phyloP scores from a whole-genome alignment of 306 rosid species.

The Betula pendula region DNA sequence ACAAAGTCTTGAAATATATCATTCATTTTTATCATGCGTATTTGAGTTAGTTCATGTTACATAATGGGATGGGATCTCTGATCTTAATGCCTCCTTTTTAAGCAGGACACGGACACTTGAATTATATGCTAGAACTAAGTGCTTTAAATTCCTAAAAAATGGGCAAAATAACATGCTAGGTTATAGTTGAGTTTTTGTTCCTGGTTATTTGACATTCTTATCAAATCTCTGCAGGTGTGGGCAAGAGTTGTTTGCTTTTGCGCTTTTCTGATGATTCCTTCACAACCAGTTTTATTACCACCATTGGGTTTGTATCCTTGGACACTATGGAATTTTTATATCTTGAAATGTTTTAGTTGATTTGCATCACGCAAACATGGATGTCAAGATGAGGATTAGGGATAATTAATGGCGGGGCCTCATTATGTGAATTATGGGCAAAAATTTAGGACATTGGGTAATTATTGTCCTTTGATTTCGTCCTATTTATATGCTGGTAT shows the following conservation, averaged over 20 bases:
- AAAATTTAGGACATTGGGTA: background rate
- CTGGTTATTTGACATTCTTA: slow-evolving; percentile 12
- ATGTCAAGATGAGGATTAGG: slow-evolving; percentile 5
- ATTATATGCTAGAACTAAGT: background rate
- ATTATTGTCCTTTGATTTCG: slow-evolving; percentile 9
- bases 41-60: background rate
- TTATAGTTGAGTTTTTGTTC: slow-evolving; percentile 16
- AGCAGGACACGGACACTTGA: background rate
- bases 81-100: background rate
- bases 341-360: slow-evolving; percentile 11
- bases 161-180: background rate
- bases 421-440: background rate
- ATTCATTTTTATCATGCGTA: background rate
- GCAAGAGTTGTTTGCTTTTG: slow-evolving; percentile 83
- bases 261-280: slow-evolving; percentile 90
- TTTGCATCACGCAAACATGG: background rate
- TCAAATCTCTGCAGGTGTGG: slow-evolving; percentile 60
- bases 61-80: background rate
- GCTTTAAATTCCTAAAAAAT: background rate
- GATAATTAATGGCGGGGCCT: background rate
- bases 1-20: background rate
- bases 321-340: slow-evolving; percentile 9
- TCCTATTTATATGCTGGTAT: slow-evolving; percentile 20
- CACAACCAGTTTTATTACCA: slow-evolving; percentile 76
- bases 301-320: slow-evolving; percentile 70